Evolutionary conservation across 2,329 filamentous ascomycete species (phyloP).

Genomic region (Trichoderma aggressivum): DNA sequence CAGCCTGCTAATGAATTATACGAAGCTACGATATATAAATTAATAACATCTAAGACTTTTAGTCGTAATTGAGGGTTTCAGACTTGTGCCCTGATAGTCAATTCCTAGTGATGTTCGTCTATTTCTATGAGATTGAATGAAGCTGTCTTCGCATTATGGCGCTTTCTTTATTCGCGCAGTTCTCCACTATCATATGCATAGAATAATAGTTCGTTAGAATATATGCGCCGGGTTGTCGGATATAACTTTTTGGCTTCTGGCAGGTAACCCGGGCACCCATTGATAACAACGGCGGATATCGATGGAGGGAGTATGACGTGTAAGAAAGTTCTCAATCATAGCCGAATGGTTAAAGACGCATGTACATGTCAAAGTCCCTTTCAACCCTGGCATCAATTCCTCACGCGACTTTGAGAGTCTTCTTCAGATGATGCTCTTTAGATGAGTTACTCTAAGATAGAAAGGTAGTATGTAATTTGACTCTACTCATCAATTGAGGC

Average conservation of each 20-base stretch:
- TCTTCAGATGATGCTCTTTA: background rate
- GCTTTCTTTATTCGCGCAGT: background rate
- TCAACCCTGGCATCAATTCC: background rate
- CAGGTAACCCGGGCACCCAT: background rate
- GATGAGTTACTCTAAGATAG: background rate
- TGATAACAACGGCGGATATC: background rate
- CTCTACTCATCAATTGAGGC: background rate
- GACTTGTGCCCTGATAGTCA: background rate
- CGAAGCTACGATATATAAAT: background rate
- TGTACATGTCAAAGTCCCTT: background rate
- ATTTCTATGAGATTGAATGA: background rate
- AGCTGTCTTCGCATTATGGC: background rate
- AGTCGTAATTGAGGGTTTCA: background rate
- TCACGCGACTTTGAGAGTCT: background rate
- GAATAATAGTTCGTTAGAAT: background rate
- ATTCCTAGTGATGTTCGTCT: background rate
- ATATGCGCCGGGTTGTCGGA: background rate
- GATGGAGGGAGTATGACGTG: background rate
- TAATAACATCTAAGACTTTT: background rate
- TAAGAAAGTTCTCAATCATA: background rate
- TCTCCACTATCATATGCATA: background rate
- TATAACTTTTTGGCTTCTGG: background rate
- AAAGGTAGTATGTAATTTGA: background rate
- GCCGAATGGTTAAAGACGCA: background rate
- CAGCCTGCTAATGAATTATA: background rate